A percentile compares a stretch with the other conserved stretches of the same genome.
phyloP scores from a whole-genome alignment of 495 filamentous ascomycete species.

The Penicillium robsamsonii region DNA sequence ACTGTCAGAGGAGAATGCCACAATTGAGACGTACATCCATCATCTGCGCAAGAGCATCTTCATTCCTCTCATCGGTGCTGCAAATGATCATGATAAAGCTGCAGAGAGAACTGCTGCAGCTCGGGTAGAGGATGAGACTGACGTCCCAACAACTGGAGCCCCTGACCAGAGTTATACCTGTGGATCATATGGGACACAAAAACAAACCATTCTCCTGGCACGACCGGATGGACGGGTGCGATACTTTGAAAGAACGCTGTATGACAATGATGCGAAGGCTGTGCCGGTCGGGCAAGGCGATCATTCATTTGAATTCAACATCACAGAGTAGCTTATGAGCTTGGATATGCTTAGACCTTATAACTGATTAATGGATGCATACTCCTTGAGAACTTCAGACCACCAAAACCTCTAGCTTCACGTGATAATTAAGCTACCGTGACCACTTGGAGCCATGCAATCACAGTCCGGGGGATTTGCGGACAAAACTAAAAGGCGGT shows the following conservation, averaged over 20 bases:
- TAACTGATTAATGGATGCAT: slow-evolving; percentile 1
- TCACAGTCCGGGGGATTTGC: background rate
- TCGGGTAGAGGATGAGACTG: slow-evolving; percentile 26
- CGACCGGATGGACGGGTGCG: slow-evolving; percentile 70
- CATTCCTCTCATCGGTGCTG: slow-evolving; percentile 68
- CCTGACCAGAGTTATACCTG: slow-evolving; percentile 31
- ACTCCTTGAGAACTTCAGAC: background rate
- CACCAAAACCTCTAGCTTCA: background rate
- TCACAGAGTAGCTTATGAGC: slow-evolving; percentile 17
- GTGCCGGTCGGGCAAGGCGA: slow-evolving; percentile 62
- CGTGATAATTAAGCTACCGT: background rate
- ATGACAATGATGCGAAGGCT: slow-evolving; percentile 61
- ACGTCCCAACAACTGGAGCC: slow-evolving; percentile 17
- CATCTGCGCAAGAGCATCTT: slow-evolving; percentile 79
- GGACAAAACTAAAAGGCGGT: background rate
- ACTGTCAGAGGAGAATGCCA: slow-evolving; percentile 43
- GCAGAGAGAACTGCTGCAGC: slow-evolving; percentile 52
- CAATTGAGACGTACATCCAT: slow-evolving; percentile 68
- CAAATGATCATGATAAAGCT: slow-evolving; percentile 35
- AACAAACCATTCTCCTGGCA: slow-evolving; percentile 84
- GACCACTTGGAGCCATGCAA: background rate
- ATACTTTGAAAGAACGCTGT: slow-evolving; percentile 82
- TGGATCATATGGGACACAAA: slow-evolving; percentile 81
- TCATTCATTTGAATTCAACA: slow-evolving; percentile 40
- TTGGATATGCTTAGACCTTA: background rate